Evolutionary conservation across 208 protist species (phyloP).

Genomic region (Leishmania lainsoni): DNA sequence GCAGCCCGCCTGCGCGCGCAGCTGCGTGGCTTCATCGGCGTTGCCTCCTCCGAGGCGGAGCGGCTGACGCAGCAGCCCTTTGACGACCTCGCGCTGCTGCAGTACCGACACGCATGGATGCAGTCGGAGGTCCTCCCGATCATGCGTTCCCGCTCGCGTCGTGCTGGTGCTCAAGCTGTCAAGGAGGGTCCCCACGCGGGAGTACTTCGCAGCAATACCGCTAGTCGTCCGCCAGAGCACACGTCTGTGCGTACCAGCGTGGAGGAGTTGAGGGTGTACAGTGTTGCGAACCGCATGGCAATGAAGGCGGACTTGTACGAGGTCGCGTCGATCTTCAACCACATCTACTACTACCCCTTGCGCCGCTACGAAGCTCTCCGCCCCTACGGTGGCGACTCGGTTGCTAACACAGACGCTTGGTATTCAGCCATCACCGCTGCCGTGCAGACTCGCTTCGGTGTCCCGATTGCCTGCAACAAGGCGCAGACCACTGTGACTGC

Average conservation of each 20-base stretch:
- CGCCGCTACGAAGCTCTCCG: conserved; percentile 42
- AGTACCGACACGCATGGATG: conserved; percentile 38
- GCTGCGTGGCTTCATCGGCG: conserved; percentile 26
- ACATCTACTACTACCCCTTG: conserved; percentile 58
- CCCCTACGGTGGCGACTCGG: conserved; percentile 37
- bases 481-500: neutral
- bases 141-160: neutral
- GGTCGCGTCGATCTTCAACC: conserved; percentile 44
- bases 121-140: conserved; percentile 23
- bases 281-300: conserved; percentile 15
- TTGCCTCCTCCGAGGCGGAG: conserved; percentile 17
- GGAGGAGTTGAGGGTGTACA: neutral
- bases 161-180: neutral
- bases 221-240: neutral
- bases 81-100: conserved; percentile 46
- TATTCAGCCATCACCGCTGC: conserved; percentile 45
- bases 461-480: neutral
- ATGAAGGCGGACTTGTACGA: conserved; percentile 32
- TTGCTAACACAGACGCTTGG: conserved; percentile 43
- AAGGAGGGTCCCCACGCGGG: neutral
- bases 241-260: neutral
- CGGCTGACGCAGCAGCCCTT: conserved; percentile 29
- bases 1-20: conserved; percentile 24
- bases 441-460: conserved; percentile 28
- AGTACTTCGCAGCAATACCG: neutral